These are phyloP conservation scores for Bertia moriformis DNA, from an alignment of 2,329 filamentous ascomycete species.

Conservation along the genomic window DNA sequence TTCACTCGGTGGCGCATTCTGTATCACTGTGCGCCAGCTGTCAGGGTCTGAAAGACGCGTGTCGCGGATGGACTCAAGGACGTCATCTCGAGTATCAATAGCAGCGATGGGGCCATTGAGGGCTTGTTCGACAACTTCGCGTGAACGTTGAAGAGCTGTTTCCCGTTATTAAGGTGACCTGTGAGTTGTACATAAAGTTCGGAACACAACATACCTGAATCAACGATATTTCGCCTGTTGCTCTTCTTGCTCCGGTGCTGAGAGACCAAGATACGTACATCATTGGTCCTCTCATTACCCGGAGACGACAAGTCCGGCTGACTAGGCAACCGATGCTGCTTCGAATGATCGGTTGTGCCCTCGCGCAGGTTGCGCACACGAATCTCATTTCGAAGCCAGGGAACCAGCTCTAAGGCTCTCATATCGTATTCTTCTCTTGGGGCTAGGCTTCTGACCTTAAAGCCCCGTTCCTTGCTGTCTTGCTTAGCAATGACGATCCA, in stretches of 20 bases:
- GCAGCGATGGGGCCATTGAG: constrained; percentile 69
- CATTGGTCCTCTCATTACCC: constrained; percentile 36
- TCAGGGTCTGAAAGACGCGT: constrained; percentile 69
- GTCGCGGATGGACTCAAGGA: constrained; percentile 61
- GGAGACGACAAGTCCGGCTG: constrained; percentile 11
- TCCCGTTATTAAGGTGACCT: constrained; percentile 8
- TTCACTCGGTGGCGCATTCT: constrained; percentile 62
- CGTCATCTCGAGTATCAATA: constrained; percentile 73
- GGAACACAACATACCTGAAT: constrained; percentile 53
- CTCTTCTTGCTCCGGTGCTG: constrained; percentile 81
- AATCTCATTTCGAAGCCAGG: constrained; percentile 69
- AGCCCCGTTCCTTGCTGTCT: constrained; percentile 32
- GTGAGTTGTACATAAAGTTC: neutral
- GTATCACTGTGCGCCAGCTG: constrained; percentile 69
- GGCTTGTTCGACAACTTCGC: constrained; percentile 54
- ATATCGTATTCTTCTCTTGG: constrained; percentile 75
- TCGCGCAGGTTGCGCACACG: constrained; percentile 49
- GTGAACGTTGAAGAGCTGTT: constrained; percentile 30
- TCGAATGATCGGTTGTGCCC: constrained; percentile 8
- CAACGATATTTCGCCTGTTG: constrained; percentile 73
- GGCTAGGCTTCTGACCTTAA: constrained; percentile 68
- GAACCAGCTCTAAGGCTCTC: constrained; percentile 55
- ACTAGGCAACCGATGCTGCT: constrained; percentile 6
- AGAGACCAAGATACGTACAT: constrained; percentile 72
- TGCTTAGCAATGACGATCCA: constrained; percentile 86